Base-by-base conservation (phyloP, 306 rosid species). In the Prunus campanulata region DNA sequence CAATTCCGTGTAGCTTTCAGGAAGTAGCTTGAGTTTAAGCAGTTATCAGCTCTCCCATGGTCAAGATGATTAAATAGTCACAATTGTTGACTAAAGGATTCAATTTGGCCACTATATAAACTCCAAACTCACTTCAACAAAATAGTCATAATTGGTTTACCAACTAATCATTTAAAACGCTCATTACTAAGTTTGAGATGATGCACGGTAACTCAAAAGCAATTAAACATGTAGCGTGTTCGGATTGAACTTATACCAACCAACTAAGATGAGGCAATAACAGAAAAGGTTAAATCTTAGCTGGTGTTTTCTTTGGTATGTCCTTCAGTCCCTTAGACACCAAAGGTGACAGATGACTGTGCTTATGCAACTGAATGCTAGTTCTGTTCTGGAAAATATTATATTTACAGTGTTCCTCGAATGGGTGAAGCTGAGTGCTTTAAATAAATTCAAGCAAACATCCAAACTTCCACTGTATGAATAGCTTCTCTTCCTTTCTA, bases 101-200 rank as follows among this genome's bases (percentile, higher is more conserved):
- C 44, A 44, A 29, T 46, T 70, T 54, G 49, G 69, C 50, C 60
- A 52, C 66, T 12, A 39, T 19, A 12, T 64, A n/a, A 71, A 50
- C 48, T 54, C 74, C 66, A 70, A 35, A 29, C 66, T 72, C 22
- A 24, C 50, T 56, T 72, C 39, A 39, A 22, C 39, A 72, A 56
- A 44, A 76, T 11, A 57, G 67, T 8, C 75, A 66, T 29, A 3
- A 19, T 52, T 51, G 29, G 29, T 1, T 35, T 16, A 51, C 35
- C 24, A 68, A 32, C 5, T 32, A 71, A 46, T 25, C 50, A 75
- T 32, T 76, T 42, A 35, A 35, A 47, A 64, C 5, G 48, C 10
- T 32, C 66, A 55, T 11, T 39, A 13, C 18, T 72, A 72, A 56
- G 18, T 6, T 52, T 30, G 60, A 35, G 76, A 15, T 63, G 46